Conservation (phyloP, 371 early-diverging fungal species). For the Mortierella sp. region DNA sequence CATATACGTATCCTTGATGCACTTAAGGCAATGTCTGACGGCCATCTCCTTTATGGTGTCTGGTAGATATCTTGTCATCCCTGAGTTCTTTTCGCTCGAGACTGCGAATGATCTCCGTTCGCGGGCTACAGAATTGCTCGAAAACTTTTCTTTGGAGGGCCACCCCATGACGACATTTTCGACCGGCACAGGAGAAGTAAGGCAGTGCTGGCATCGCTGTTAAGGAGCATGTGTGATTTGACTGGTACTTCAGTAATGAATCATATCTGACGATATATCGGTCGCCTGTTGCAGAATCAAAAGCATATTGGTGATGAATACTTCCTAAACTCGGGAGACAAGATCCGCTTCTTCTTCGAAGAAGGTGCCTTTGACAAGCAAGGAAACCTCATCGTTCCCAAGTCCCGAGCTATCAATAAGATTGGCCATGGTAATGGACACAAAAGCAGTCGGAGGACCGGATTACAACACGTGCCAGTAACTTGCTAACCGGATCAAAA, state of each 20-base stretch:
- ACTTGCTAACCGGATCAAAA: background rate
- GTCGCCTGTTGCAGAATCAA: conserved; percentile 30
- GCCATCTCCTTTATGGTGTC: background rate
- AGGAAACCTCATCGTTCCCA: conserved; percentile 70
- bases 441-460: background rate
- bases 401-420: conserved; percentile 86
- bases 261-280: background rate
- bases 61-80: conserved; percentile 76
- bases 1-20: background rate
- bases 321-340: conserved; percentile 87
- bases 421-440: conserved; percentile 85
- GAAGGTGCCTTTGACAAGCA: conserved; percentile 80
- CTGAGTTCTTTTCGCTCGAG: conserved; percentile 69
- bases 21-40: background rate
- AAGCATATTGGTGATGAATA: conserved; percentile 90
- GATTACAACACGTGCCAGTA: background rate
- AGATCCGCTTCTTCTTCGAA: conserved; percentile 91
- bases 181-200: conserved; percentile 69
- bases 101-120: conserved; percentile 63
- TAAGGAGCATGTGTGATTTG: no score
- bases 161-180: conserved; percentile 88
- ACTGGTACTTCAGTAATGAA: background rate
- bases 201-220: no score
- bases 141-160: conserved; percentile 71
- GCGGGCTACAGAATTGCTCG: conserved; percentile 70